A percentile compares a stretch with the other conserved stretches of the same genome.
phyloP scores from a whole-genome alignment of 2,329 filamentous ascomycete species.

The Fonsecaea pedrosoi region DNA sequence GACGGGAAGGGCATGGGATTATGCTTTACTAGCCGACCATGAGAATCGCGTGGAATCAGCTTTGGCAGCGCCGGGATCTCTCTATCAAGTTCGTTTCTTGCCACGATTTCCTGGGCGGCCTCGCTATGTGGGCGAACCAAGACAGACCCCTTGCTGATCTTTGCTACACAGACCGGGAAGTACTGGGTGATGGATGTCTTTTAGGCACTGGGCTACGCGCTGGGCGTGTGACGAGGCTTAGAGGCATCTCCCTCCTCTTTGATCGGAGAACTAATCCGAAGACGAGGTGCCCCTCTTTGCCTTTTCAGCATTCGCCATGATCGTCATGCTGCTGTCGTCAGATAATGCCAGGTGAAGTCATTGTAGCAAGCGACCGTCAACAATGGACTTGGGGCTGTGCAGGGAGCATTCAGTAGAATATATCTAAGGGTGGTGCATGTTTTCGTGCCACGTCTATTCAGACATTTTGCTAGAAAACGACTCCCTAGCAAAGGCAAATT shows the following conservation, averaged over 20 bases:
- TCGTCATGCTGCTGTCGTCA: constrained; percentile 22
- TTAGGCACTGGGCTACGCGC: neutral
- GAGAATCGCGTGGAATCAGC: neutral
- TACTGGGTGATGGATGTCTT: neutral
- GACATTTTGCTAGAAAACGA: neutral
- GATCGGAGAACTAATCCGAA: constrained; percentile 18
- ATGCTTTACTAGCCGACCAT: neutral
- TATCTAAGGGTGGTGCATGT: neutral
- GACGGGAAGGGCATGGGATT: neutral
- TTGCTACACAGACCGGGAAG: neutral
- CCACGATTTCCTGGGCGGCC: neutral
- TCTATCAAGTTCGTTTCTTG: neutral
- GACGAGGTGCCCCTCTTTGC: constrained; percentile 9
- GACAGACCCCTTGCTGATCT: neutral
- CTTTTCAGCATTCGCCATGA: constrained; percentile 1
- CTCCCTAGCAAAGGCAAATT: neutral
- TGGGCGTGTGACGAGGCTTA: constrained; percentile 14
- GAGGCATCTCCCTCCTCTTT: neutral
- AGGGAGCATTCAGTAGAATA: neutral
- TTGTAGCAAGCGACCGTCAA: constrained; percentile 6
- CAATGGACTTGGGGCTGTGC: neutral
- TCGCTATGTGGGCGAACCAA: neutral
- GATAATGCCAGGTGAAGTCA: constrained; percentile 23
- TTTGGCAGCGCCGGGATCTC: neutral
- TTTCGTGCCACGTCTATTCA: neutral